Conservation (phyloP, 495 filamentous ascomycete species). For the Neurospora terricola region DNA sequence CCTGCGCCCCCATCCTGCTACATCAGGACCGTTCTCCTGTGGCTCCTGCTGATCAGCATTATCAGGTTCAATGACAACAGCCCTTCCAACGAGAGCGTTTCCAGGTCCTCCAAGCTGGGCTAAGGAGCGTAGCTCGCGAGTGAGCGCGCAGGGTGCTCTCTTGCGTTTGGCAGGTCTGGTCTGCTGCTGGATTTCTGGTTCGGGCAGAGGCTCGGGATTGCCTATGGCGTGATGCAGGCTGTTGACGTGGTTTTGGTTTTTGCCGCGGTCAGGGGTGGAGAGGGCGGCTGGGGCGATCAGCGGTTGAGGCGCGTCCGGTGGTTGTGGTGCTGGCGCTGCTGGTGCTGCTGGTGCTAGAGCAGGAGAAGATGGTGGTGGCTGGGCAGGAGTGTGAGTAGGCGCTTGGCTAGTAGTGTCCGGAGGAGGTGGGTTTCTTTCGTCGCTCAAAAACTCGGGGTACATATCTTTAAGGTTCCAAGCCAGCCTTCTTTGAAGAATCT, state of each 20-base stretch:
- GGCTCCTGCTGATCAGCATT: neutral
- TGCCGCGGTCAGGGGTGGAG: neutral
- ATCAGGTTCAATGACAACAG: neutral
- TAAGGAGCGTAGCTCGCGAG: neutral
- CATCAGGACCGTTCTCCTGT: neutral
- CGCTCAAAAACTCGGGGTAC: neutral
- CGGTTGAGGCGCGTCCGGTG: neutral
- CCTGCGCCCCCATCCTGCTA: neutral
- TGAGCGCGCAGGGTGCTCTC: neutral
- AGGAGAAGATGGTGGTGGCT: neutral
- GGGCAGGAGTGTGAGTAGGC: neutral
- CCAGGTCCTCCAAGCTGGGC: neutral
- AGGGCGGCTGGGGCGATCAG: neutral
- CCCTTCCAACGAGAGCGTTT: neutral
- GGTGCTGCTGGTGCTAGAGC: neutral
- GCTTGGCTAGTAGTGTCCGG: neutral
- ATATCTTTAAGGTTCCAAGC: neutral
- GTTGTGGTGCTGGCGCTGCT: neutral
- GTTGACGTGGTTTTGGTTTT: neutral
- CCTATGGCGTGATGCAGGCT: neutral
- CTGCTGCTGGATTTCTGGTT: neutral
- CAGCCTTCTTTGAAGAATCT: neutral
- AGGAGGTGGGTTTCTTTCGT: neutral
- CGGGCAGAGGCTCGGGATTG: no score
- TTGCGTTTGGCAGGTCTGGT: neutral